Evolutionary conservation across 202 grass and related monocot species (phyloP).

Genomic region (Musa balbisiana): DNA sequence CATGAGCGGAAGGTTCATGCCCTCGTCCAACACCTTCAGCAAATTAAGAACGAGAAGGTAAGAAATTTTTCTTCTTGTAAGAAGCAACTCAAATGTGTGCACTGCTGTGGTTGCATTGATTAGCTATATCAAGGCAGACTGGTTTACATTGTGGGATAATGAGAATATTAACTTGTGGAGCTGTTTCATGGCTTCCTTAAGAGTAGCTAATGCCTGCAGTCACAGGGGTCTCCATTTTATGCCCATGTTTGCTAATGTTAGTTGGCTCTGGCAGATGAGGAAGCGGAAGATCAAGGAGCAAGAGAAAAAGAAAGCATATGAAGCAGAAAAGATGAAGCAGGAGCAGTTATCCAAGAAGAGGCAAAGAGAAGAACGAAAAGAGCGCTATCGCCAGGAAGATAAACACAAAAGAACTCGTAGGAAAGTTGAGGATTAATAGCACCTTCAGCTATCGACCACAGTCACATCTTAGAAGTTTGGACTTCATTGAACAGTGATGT

Average conservation of each 20-base stretch:
- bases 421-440: no score
- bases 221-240: not conserved
- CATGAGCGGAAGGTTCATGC: conserved; percentile 39
- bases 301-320: conserved; percentile 62
- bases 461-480: no score
- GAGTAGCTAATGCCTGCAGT: not conserved
- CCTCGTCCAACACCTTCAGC: conserved; percentile 53
- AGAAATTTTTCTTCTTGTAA: not conserved
- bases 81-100: not conserved
- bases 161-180: no score
- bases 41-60: conserved; percentile 78
- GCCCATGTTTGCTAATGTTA: not conserved
- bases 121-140: not conserved
- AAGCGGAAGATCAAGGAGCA: conserved; percentile 59
- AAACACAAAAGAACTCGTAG: conserved; percentile 45
- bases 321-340: conserved; percentile 66
- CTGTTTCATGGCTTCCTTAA: not conserved
- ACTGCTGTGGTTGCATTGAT: not conserved
- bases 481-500: no score
- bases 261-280: conserved; percentile 41
- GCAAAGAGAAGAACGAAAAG: conserved; percentile 64
- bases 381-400: conserved; percentile 75
- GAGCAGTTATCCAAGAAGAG: conserved; percentile 70
- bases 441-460: no score
- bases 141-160: not conserved